Conservation (phyloP, 108 stramenopile species). For the Aureococcus anophagefferens region DNA sequence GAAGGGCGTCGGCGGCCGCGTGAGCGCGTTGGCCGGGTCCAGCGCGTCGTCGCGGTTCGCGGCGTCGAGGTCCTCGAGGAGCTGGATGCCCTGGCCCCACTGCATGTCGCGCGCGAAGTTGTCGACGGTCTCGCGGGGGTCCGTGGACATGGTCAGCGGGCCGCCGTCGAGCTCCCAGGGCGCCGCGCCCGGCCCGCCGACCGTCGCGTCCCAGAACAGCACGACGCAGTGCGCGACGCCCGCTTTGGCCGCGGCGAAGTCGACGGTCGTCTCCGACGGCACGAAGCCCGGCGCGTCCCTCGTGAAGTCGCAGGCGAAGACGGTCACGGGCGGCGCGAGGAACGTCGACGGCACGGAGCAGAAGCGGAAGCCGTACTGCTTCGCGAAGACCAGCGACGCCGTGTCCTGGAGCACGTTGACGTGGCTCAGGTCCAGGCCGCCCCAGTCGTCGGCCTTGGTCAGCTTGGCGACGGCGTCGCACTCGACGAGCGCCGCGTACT, state of each 20-base stretch:
- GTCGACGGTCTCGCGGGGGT: not conserved
- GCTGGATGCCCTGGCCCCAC: not conserved
- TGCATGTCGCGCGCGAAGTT: not conserved
- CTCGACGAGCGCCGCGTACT: not conserved
- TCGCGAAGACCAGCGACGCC: not conserved
- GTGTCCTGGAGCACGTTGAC: constrained; percentile 1
- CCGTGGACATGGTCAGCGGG: not conserved
- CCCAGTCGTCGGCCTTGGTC: not conserved
- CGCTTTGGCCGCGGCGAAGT: not conserved
- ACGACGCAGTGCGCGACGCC: not conserved
- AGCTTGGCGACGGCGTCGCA: not conserved
- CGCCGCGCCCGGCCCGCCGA: not conserved
- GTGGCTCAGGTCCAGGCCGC: not conserved
- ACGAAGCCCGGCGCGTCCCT: not conserved
- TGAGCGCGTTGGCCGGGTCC: not conserved
- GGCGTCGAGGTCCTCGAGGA: not conserved
- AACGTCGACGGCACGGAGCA: not conserved
- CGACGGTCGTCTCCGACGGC: not conserved
- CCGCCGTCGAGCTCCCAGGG: not conserved
- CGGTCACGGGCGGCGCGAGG: not conserved
- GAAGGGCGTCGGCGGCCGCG: not conserved
- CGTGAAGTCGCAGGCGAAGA: not conserved
- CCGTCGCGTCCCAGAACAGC: not conserved
- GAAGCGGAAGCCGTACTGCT: not conserved
- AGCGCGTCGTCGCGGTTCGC: not conserved